Evolutionary conservation across 1,284 basidiomycete genomes (phyloP).

Genomic region (Porogramme epimiltina): DNA sequence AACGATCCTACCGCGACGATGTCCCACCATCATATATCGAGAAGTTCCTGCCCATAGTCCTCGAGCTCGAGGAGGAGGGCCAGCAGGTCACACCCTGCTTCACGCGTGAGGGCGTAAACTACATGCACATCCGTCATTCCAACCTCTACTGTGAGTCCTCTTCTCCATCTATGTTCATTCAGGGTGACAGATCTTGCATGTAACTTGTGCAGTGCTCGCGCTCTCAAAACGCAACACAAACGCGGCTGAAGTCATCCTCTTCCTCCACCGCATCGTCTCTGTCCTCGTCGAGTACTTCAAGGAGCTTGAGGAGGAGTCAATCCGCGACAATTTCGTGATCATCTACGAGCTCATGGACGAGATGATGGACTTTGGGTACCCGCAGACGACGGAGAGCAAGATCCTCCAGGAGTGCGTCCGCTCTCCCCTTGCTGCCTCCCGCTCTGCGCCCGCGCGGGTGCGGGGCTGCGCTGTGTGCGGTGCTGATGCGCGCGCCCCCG

Average conservation of each 20-base stretch:
- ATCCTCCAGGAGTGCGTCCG: conserved; percentile 89
- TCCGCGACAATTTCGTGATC: conserved; percentile 98
- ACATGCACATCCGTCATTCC: conserved; percentile 98
- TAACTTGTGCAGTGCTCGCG: conserved; percentile 76
- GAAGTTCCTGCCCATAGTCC: conserved; percentile 90
- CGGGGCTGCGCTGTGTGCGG: no score
- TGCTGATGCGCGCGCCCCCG: not conserved
- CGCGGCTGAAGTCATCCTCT: conserved; percentile 95
- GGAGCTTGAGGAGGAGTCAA: conserved; percentile 98
- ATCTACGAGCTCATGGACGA: conserved; percentile 98
- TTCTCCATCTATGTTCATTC: not conserved
- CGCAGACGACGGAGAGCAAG: conserved; percentile 99
- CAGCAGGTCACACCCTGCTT: conserved; percentile 96
- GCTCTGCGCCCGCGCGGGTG: no score
- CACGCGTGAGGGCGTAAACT: conserved; percentile 92
- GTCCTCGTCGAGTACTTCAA: conserved; percentile 99
- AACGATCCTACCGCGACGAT: conserved; percentile 97
- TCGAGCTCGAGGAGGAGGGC: conserved; percentile 98
- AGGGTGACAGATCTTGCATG: not conserved
- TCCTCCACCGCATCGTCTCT: conserved; percentile 89
- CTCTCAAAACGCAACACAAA: conserved; percentile 96
- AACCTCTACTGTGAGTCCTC: conserved; percentile 87
- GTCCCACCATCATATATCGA: conserved; percentile 89
- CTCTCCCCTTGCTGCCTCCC: not conserved
- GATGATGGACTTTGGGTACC: conserved; percentile 99